Base-by-base conservation (phyloP, 805 yeast species). In the Pichia pseudocactophila region DNA sequence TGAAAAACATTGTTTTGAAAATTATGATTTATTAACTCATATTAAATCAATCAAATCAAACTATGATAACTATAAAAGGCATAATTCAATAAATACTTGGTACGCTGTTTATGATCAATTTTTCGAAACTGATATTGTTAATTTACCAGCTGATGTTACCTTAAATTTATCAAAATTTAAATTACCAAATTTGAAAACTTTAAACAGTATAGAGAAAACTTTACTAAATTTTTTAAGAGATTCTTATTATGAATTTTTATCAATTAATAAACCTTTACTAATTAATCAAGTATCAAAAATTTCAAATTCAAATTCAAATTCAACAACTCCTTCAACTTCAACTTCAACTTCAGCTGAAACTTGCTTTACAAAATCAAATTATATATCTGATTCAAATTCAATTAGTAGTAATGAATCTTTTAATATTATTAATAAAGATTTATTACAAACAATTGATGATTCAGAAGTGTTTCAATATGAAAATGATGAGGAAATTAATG, bases 1-100 rank as follows among this genome's bases (percentile, higher is more conserved):
- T 2, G 50, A 54, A 26, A 55, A 58, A 35, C 65, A 62, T 43
- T 62, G 68, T 45, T 31, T 56, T 3, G 68, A 63, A 44, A 63
- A 62, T 39, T 51, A 62, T 17, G 66, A 63, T 34, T 61, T 63
- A 43, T 61, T 52, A 36, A 34, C 53, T 19, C 59, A 58, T 22
- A 43, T 62, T 15, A 45, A 46, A 6, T 40, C 39, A 26, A 50
- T 63, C 25, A 44, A 53, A 3, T 30, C 42, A 2, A 43, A 42
- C 18, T 45, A 46, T 7, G 51, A 49, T 16, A 8, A 33, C 8
- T 36, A 30, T 9, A 16, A 18, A 18, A 30, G 18, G 3, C 27
- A 34, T 16, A 38, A 40, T 10, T 34, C 42, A 15, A 42, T 44
- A 11, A 27, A 46, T n/a, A 51, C 47, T 20, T 63, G 66, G 66